Evolutionary conservation across 2,329 filamentous ascomycete species (phyloP), one percentile per base, ranked within the genome.

Genomic region (Aspergillus cejpii): DNA sequence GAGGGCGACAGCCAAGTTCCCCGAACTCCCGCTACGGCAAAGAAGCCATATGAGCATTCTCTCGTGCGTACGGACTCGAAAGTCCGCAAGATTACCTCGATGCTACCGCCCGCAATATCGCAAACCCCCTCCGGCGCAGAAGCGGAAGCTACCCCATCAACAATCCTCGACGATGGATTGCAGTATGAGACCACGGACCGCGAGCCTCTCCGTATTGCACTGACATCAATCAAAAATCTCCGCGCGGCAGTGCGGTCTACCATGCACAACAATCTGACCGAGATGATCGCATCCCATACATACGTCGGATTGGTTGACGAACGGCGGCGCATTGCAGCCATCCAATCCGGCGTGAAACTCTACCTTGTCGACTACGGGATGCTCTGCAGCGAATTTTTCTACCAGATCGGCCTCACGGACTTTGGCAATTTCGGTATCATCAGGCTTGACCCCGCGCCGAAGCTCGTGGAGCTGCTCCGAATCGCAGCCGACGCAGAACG

Each of bases 241-340:
- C 87, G 91, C 17, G 79, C 85, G 11, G 77, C 80, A 45, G 90
- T 97, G 11, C 83, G 90, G 15, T 83, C 87, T 27, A 75, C 80
- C 2, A 87, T 90, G 74, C 89, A 98, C 66, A 81, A 84, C 54
- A 85, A 85, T 42, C 75, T 98, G 28, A 94, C 87, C 0, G 89
- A 96, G 47, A 80, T 92, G 11, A 87, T 97, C 57, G 82, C 86
- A 10, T 83, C 81, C 15, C 89, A 94, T 62, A 95, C 87, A 1
- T 98, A 96, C 64, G 87, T 98, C 38, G 92, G 92, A 2, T 75
- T 98, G 20, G 87, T 97, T 1, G 92, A 98, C 60, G 85, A 91
- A 59, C 79, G 77, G 31, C 83, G 88, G 39, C 85, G 92, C 8
- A 79, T 98, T 10, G 90, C 83, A n/a, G 89, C 92, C 12, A 85